These are phyloP conservation scores for Grammothele lineata DNA, from an alignment of 768 basidiomycete genomes.

Conservation along the genomic window DNA sequence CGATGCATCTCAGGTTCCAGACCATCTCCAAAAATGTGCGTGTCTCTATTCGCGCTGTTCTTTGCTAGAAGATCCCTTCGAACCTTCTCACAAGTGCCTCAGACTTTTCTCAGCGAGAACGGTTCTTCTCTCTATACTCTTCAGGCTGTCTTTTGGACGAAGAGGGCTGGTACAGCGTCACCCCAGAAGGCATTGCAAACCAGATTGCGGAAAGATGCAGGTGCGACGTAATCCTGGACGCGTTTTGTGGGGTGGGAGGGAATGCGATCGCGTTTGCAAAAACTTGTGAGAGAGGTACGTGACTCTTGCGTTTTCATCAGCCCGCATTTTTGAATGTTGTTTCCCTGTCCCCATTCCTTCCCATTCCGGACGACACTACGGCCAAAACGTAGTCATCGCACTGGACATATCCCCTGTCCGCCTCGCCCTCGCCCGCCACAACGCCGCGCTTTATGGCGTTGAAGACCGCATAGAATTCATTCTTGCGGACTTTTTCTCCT, in stretches of 20 bases:
- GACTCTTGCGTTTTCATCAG: too few species aligned
- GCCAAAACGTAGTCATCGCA: constrained; percentile 69
- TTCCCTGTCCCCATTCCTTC: too few species aligned
- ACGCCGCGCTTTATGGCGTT: constrained; percentile 91
- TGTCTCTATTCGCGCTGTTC: too few species aligned
- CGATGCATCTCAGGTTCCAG: constrained; percentile 62
- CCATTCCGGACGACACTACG: too few species aligned
- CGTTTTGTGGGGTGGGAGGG: constrained; percentile 97
- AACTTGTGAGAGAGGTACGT: constrained; percentile 89
- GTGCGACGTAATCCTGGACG: constrained; percentile 81
- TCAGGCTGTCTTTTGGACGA: constrained; percentile 85
- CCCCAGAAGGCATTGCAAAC: constrained; percentile 86
- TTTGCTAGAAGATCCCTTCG: too few species aligned
- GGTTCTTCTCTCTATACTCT: constrained; percentile 77
- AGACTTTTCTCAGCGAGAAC: constrained; percentile 87
- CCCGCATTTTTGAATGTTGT: too few species aligned
- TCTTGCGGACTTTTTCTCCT: constrained; percentile 78
- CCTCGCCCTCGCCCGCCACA: constrained; percentile 89
- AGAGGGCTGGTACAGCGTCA: constrained; percentile 98
- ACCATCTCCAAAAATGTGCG: constrained; percentile 81
- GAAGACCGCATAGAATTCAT: constrained; percentile 95
- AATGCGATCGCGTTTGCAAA: constrained; percentile 97
- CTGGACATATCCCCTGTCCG: constrained; percentile 82
- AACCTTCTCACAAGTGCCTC: not conserved
- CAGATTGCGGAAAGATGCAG: constrained; percentile 93